Evolutionary conservation across 2,329 filamentous ascomycete species (phyloP).

Genomic region (Hymenoscyphus albidus): DNA sequence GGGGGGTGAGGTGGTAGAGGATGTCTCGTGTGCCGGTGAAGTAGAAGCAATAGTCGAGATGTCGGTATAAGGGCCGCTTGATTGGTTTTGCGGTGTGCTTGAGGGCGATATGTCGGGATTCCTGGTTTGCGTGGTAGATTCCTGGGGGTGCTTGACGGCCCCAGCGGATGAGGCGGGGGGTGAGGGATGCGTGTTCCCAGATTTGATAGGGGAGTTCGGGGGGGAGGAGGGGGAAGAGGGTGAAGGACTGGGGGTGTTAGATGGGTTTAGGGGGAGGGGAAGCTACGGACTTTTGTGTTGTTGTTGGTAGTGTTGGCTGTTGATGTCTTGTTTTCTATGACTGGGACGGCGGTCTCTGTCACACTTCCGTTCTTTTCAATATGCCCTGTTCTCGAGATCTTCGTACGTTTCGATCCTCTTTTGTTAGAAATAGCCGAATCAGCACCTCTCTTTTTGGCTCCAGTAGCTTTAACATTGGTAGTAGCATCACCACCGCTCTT

Average conservation of each 20-base stretch:
- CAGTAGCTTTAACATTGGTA: not conserved
- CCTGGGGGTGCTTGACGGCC: not conserved
- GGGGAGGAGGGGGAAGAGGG: not conserved
- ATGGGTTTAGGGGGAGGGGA: not conserved
- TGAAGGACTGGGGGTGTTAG: not conserved
- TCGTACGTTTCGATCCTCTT: not conserved
- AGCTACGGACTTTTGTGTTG: not conserved
- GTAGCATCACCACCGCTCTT: not conserved
- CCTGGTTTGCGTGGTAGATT: not conserved
- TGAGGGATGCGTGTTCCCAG: not conserved
- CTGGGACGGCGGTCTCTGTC: too few relatives aligned
- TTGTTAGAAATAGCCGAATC: not conserved
- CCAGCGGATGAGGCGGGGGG: conserved; percentile 3
- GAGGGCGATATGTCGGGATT: not conserved
- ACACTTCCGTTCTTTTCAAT: not conserved
- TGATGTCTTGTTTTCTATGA: not conserved
- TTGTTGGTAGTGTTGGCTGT: not conserved
- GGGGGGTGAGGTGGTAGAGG: not conserved
- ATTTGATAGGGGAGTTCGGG: not conserved
- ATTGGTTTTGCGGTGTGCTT: not conserved
- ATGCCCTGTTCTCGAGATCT: not conserved
- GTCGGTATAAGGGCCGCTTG: not conserved
- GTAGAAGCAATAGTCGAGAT: not conserved
- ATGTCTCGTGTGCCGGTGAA: not conserved
- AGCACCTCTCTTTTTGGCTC: not conserved